Conservation (phyloP, 768 basidiomycete species). For the Phylloporus rhodoxanthus region DNA sequence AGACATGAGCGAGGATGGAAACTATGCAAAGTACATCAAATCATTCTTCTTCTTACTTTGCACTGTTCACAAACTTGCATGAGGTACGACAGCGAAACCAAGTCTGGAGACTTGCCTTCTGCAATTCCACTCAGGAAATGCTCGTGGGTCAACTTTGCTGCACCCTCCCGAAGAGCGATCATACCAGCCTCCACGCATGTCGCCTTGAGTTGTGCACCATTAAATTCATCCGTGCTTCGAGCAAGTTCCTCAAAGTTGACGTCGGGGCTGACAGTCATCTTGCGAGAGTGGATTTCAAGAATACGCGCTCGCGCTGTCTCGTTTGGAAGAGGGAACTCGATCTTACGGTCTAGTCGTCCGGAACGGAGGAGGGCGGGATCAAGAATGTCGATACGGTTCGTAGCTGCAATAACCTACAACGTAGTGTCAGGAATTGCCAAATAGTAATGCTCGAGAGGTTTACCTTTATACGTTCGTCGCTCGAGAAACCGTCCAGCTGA, state of each 20-base stretch:
- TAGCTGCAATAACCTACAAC: conserved; percentile 90
- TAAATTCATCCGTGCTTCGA: conserved; percentile 96
- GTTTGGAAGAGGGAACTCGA: conserved; percentile 96
- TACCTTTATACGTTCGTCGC: conserved; percentile 96
- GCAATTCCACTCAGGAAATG: conserved; percentile 93
- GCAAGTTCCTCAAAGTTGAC: conserved; percentile 98
- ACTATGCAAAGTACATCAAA: conserved; percentile 87
- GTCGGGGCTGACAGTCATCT: conserved; percentile 82
- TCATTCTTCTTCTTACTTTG: conserved; percentile 99
- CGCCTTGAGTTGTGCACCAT: conserved; percentile 94
- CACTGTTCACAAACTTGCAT: conserved; percentile 46
- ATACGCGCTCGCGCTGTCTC: conserved; percentile 96
- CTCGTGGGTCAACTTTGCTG: conserved; percentile 83
- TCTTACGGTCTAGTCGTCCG: conserved; percentile 95
- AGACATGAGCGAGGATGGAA: background rate
- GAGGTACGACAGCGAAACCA: conserved; percentile 11
- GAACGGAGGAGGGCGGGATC: conserved; percentile 98
- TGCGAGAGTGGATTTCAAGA: conserved; percentile 93
- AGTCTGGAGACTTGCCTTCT: conserved; percentile 51
- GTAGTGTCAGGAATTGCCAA: background rate
- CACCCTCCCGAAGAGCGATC: conserved; percentile 94
- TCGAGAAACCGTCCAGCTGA: conserved; percentile 96
- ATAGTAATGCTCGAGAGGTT: conserved; percentile 2
- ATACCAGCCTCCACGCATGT: conserved; percentile 99
- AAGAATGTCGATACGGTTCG: conserved; percentile 97